Percentiles rank a stretch among this genome's conserved stretches.
These are phyloP conservation scores for Sarcodon aspratus DNA, from an alignment of 768 basidiomycete genomes.

Conservation along the genomic window DNA sequence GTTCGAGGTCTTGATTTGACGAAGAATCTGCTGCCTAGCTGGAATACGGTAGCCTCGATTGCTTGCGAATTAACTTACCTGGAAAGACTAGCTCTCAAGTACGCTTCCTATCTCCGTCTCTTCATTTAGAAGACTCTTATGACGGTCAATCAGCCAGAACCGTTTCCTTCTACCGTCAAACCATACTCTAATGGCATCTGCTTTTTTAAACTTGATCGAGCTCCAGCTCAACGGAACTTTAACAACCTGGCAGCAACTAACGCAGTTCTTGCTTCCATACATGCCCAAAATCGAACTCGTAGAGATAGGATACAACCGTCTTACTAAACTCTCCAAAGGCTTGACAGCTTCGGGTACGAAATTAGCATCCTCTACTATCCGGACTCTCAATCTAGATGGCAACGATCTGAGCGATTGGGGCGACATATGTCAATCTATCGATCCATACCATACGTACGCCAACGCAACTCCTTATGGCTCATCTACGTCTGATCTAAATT, in stretches of 20 bases:
- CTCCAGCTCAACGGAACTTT: constrained; percentile 68
- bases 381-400: constrained; percentile 57
- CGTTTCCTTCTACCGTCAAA: constrained; percentile 38
- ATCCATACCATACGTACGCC: constrained; percentile 32
- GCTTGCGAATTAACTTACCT: constrained; percentile 48
- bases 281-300: constrained; percentile 46
- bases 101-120: constrained; percentile 17
- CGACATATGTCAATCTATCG: constrained; percentile 32
- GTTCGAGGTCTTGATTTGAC: constrained; percentile 78
- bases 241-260: constrained; percentile 59
- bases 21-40: constrained; percentile 55
- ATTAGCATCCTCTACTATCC: constrained; percentile 16
- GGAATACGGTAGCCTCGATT: constrained; percentile 61
- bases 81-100: constrained; percentile 71
- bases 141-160: constrained; percentile 42
- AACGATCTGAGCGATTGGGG: constrained; percentile 54
- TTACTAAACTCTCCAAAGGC: constrained; percentile 22
- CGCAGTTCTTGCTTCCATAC: constrained; percentile 25
- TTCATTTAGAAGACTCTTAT: constrained; percentile 6
- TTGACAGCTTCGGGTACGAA: not conserved
- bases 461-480: not conserved
- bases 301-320: constrained; percentile 63
- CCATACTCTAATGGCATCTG: constrained; percentile 17
- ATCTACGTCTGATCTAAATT: not conserved
- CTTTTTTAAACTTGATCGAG: constrained; percentile 46